A percentile compares a stretch with the other conserved stretches of the same genome.
Evolutionary conservation across 352 stramenopile genomes (phyloP).

Genomic region (Pythium aquatile): DNA sequence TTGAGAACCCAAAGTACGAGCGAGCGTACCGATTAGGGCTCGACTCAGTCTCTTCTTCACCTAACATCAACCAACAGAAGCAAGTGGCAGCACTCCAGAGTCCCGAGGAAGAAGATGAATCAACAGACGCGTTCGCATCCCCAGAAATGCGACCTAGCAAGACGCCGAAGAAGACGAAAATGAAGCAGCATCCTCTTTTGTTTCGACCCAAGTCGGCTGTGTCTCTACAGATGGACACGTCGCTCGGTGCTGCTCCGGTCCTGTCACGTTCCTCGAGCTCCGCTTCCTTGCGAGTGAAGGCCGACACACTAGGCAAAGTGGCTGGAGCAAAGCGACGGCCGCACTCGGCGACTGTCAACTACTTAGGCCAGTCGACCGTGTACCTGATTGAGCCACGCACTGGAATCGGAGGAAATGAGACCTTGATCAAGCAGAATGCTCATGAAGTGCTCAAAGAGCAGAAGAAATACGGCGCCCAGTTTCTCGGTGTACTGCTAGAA

Average conservation of each 20-base stretch:
- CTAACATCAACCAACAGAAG: constrained; percentile 2
- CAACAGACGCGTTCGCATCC: background rate
- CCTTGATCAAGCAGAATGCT: constrained; percentile 4
- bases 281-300: background rate
- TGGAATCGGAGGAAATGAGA: background rate
- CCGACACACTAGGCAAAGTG: constrained; percentile 21
- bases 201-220: constrained; percentile 29
- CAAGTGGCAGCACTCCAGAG: background rate
- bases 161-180: constrained; percentile 10
- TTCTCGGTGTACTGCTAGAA: constrained; percentile 35
- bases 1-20: constrained; percentile 39
- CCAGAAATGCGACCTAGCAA: background rate
- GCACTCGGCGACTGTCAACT: constrained; percentile 53
- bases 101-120: background rate
- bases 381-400: constrained; percentile 40
- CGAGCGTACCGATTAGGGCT: constrained; percentile 58
- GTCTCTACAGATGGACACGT: constrained; percentile 24
- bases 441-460: constrained; percentile 16
- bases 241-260: background rate
- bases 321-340: constrained; percentile 48
- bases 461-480: constrained; percentile 29
- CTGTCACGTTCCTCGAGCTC: constrained; percentile 16
- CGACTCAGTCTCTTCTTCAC: constrained; percentile 32
- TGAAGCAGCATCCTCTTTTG: constrained; percentile 4
- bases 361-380: constrained; percentile 51